Evolutionary conservation across 345 rosid species (phyloP), one percentile per base, ranked within the genome.

Genomic region (Aquilaria malaccensis): DNA sequence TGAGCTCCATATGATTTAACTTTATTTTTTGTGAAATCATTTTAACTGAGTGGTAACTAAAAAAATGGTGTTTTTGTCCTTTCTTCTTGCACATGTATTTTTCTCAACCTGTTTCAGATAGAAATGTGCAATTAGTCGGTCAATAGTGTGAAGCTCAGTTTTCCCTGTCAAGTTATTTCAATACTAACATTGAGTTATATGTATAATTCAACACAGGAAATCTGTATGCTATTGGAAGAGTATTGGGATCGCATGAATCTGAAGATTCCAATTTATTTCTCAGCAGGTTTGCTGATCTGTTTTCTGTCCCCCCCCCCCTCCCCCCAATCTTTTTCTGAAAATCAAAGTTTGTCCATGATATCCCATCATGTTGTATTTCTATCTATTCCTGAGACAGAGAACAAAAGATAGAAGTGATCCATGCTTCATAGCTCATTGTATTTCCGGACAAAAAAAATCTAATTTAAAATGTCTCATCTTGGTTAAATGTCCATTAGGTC

Each of bases 201-300:
- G 11, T 33, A 50, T 52, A 22, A 48, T 66, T 41, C 41, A 56
- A 43, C 56, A 30, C 30, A 93, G 97, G 99, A 94, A 70, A 85
- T 90, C 31, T 87, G 97, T 70, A 83, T 90, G 76, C 71, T 94
- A 74, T 80, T 94, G 71, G 97, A 94, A 67, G 96, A 94, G 70
- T 94, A 90, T 78, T 90, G 99, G 97, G 97, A 90, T 67, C 95
- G 95, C 61, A 79, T 90, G 96, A 90, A 85, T 73, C 75, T 94
- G 67, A 82, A 82, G 45, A 87, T 90, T 83, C 99, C 99, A 5
- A 88, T 94, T 54, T 94, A 85, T 80, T 94, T 94, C 76, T 91
- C 97, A 30, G 81, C 97, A 71, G 99, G 98, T 93, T 37, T 37
- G 1, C 64, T 76, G 80, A 50, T 50, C 10, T 66, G 7, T 55